Evolutionary conservation across 768 basidiomycete species (phyloP).

Genomic region (Pulveroboletus frians): DNA sequence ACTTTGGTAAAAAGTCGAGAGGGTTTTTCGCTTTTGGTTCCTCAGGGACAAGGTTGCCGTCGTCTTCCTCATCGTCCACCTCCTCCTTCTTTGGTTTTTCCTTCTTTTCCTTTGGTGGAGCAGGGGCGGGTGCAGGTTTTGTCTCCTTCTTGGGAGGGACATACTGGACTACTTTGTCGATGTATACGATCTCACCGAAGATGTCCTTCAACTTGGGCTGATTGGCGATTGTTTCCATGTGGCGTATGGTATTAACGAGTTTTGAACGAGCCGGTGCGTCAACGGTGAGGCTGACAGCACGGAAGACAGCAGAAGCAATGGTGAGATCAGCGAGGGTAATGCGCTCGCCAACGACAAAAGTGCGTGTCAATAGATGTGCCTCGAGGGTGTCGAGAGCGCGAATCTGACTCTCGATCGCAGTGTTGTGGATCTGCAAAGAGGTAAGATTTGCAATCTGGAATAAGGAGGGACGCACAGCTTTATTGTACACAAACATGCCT

Average conservation of each 20-base stretch:
- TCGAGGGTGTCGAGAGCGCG: conserved; percentile 67
- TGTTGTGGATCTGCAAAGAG: conserved; percentile 49
- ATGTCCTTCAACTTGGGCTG: conserved; percentile 70
- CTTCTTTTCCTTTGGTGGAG: conserved; percentile 49
- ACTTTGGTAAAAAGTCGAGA: conserved; percentile 85
- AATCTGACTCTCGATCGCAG: conserved; percentile 46
- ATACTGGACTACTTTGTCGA: conserved; percentile 68
- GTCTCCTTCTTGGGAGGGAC: conserved; percentile 70
- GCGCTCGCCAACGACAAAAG: conserved; percentile 91
- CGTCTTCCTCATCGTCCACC: conserved; percentile 72
- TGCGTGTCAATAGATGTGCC: conserved; percentile 65
- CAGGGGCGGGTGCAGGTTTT: conserved; percentile 39
- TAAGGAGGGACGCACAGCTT: conserved; percentile 52
- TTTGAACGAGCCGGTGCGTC: conserved; percentile 64
- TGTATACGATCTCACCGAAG: conserved; percentile 54
- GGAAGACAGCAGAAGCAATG: conserved; percentile 55
- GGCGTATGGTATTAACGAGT: conserved; percentile 75
- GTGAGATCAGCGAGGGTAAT: conserved; percentile 89
- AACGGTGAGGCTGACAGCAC: conserved; percentile 49
- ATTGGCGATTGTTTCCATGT: conserved; percentile 82
- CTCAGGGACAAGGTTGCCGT: conserved; percentile 63
- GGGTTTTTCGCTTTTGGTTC: conserved; percentile 96
- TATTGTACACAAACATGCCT: conserved; percentile 69
- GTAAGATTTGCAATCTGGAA: not conserved
- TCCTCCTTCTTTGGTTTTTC: conserved; percentile 52